These are phyloP conservation scores for Sisymbrium irio DNA, from an alignment of 345 rosid species.

Conservation along the genomic window DNA sequence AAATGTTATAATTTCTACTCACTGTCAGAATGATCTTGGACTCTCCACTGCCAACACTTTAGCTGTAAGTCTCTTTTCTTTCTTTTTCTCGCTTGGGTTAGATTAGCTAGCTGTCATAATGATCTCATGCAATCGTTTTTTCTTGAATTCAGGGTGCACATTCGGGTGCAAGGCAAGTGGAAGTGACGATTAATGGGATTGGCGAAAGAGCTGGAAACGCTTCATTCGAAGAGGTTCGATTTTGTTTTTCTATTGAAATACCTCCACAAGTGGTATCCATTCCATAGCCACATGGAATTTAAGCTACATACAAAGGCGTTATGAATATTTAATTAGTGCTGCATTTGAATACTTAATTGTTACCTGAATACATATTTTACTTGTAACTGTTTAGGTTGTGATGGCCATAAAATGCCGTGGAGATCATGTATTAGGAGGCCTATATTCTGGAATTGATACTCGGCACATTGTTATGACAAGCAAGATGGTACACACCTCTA, in stretches of 20 bases:
- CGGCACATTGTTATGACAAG: conserved; percentile 79
- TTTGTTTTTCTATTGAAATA: background rate
- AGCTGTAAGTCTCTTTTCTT: conserved; percentile 45
- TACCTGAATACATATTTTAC: background rate
- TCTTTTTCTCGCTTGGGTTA: background rate
- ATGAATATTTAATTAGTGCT: background rate
- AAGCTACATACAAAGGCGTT: background rate
- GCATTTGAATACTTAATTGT: background rate
- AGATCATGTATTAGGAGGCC: conserved; percentile 69
- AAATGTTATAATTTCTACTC: conserved; percentile 81
- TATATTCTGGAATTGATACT: conserved; percentile 69
- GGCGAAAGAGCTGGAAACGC: conserved; percentile 98
- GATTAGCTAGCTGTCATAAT: background rate
- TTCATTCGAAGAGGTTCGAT: conserved; percentile 80
- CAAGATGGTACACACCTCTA: conserved; percentile 64
- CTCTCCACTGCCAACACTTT: conserved; percentile 92
- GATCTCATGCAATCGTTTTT: background rate
- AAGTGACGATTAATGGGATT: conserved; percentile 91
- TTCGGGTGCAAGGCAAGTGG: conserved; percentile 90
- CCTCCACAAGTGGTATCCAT: background rate
- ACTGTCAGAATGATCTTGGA: conserved; percentile 98
- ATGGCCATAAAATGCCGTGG: conserved; percentile 90
- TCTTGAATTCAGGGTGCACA: conserved; percentile 60
- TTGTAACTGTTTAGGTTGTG: conserved; percentile 51
- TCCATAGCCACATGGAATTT: background rate